Conservation (phyloP, 176 grass and related monocot genomes). For the Metroxylon sagu region DNA sequence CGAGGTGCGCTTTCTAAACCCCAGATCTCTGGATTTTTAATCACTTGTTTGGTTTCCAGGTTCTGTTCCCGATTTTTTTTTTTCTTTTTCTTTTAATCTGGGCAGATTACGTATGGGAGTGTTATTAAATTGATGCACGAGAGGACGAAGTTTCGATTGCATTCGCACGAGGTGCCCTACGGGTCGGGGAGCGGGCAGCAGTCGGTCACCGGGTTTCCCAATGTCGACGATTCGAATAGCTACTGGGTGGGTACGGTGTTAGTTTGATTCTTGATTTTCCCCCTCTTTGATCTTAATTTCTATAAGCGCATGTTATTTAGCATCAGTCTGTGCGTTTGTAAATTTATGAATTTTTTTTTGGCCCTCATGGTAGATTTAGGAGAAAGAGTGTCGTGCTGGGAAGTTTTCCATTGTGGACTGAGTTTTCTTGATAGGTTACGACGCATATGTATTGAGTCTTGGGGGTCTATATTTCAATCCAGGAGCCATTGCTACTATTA, state of each 20-base stretch:
- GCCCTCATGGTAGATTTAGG: too few relatives aligned
- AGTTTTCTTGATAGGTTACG: too few relatives aligned
- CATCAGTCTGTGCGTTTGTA: too few relatives aligned
- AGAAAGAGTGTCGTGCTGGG: too few relatives aligned
- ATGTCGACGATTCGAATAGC: conserved; percentile 66
- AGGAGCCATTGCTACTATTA: too few relatives aligned
- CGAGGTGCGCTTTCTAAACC: background rate
- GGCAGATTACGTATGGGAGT: conserved; percentile 48
- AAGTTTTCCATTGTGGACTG: too few relatives aligned
- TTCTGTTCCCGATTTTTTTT: background rate
- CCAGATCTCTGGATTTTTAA: background rate
- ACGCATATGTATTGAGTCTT: too few relatives aligned
- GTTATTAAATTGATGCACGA: conserved; percentile 76
- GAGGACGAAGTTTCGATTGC: conserved; percentile 62
- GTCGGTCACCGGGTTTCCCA: conserved; percentile 61
- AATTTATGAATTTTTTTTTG: too few relatives aligned
- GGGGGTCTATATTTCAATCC: too few relatives aligned
- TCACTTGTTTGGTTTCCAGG: background rate
- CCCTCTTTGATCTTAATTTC: too few relatives aligned
- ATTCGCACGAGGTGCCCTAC: conserved; percentile 77
- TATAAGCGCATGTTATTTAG: too few relatives aligned
- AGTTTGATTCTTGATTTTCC: background rate
- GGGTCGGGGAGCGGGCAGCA: conserved; percentile 79
- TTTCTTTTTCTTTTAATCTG: conserved; percentile 17
- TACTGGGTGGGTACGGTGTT: conserved; percentile 46